Evolutionary conservation across 1,284 basidiomycete genomes (phyloP), one percentile per base, ranked within the genome.

Genomic region (Ustilago curta): DNA sequence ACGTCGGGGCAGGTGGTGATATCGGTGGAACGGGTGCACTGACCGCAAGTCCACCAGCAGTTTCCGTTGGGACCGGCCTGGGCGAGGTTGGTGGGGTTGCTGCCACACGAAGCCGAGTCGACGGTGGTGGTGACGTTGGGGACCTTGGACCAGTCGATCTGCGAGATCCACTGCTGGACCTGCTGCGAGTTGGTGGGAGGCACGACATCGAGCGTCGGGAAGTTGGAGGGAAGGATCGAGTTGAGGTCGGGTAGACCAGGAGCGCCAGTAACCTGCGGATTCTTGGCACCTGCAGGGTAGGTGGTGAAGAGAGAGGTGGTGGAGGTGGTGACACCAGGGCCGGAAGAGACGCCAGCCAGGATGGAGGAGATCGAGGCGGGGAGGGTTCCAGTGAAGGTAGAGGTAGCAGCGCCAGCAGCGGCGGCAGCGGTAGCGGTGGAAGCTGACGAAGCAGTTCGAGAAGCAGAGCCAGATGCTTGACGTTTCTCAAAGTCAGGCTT

Each of bases 31-130:
- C 92, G 88, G 8, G 92, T 92, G 84, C 89, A 90, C 40, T 92
- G 91, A 80, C 90, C 89, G 83, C 93, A 94, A 8, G 92, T 93
- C 93, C 93, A 95, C 93, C 93, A 94, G 56, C 73, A 73, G 63
- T 68, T 80, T 85, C 92, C 92, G 63, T 89, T 88, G 14, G 86
- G 86, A 5, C 83, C 65, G 23, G 75, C 77, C 78, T 92, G 85
- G 8, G 87, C 85, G 8, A 88, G 89, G 7, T 90, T 90, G 2
- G 83, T 87, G 0, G 89, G 86, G 80, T 92, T 91, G 44, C 89
- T 87, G 2, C 88, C 82, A 77, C 92, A 93, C 56, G 91, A 90
- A 76, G 90, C 91, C 18, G 86, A 79, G 21, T 87, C 85, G 51
- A 87, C 91, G 18, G 86, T 83, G 27, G 87, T 80, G 19, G 91